phyloP scores from a whole-genome alignment of 1,284 basidiomycete species.

The Sanghuangporus weigelae region DNA sequence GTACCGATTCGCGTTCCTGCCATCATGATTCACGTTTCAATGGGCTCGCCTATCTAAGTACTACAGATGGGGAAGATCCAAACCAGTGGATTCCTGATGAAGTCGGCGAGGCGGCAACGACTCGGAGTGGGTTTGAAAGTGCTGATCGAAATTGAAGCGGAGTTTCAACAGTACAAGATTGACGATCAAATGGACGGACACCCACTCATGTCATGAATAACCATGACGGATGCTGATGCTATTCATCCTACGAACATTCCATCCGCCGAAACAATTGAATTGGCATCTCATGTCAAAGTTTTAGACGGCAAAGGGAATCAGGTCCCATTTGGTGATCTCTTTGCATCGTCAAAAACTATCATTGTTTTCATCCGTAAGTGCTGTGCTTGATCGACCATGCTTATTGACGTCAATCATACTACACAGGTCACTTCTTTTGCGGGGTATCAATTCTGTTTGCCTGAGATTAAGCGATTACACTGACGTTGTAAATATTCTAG shows the following conservation, averaged over 20 bases:
- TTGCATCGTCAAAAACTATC: slow-evolving; percentile 44
- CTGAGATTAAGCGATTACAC: background rate
- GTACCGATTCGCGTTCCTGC: too few species aligned
- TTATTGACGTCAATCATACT: background rate
- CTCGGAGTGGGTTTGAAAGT: too few species aligned
- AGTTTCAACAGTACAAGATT: background rate
- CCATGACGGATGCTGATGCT: background rate
- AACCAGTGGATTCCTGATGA: too few species aligned
- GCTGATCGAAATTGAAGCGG: too few species aligned
- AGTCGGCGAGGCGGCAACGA: too few species aligned
- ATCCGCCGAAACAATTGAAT: background rate
- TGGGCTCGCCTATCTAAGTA: too few species aligned
- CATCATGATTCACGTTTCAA: too few species aligned
- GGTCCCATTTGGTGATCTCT: slow-evolving; percentile 46
- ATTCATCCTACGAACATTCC: background rate
- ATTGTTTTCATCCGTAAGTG: slow-evolving; percentile 61
- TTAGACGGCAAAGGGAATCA: slow-evolving; percentile 39
- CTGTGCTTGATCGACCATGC: slow-evolving; percentile 1
- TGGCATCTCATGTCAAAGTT: slow-evolving; percentile 23
- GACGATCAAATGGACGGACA: too few species aligned
- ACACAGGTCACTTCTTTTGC: slow-evolving; percentile 61
- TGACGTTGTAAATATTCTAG: slow-evolving; percentile 22
- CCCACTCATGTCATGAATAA: background rate
- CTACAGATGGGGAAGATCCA: too few species aligned
- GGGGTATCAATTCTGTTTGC: slow-evolving; percentile 34